Percentiles rank a stretch among this genome's conserved stretches.
phyloP scores from a whole-genome alignment of 2,329 filamentous ascomycete genomes.

The Fusarium fracticaudum region DNA sequence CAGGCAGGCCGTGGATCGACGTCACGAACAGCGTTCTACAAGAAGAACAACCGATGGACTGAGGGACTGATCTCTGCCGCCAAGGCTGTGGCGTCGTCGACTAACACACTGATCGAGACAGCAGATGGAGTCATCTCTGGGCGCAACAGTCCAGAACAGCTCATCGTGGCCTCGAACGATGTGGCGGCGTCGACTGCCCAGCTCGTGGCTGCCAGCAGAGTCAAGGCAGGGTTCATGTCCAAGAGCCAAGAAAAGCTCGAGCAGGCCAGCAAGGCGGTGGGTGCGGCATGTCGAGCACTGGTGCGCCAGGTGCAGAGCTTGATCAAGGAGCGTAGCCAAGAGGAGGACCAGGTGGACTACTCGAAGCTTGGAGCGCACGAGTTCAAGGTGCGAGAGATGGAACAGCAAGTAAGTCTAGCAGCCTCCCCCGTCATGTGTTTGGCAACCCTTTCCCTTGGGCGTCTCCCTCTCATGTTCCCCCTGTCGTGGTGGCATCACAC shows the following conservation, averaged over 20 bases:
- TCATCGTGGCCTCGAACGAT: constrained; percentile 97
- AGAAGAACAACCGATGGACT: constrained; percentile 99
- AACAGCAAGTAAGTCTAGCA: constrained; percentile 82
- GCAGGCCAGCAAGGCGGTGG: constrained; percentile 91
- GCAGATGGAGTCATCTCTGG: constrained; percentile 93
- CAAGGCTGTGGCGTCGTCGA: constrained; percentile 93
- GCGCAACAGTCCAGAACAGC: constrained; percentile 93
- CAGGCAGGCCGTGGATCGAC: constrained; percentile 88
- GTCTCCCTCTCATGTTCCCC: background rate
- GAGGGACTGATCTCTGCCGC: constrained; percentile 97
- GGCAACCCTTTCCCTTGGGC: background rate
- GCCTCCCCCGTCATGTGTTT: constrained; percentile 18
- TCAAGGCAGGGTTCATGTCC: constrained; percentile 98
- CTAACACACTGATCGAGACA: constrained; percentile 96
- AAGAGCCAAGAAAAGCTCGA: constrained; percentile 95
- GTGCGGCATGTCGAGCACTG: constrained; percentile 83
- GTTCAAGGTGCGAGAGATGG: constrained; percentile 99
- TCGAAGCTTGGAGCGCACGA: constrained; percentile 88
- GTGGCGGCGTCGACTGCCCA: constrained; percentile 96
- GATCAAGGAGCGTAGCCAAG: constrained; percentile 85
- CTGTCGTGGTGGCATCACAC: background rate
- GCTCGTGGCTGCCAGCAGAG: constrained; percentile 91
- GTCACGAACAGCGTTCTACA: constrained; percentile 95
- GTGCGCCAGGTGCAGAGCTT: constrained; percentile 95
- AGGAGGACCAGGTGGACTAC: constrained; percentile 89